Conservation (phyloP, 495 filamentous ascomycete species). For the Trichoderma virens region DNA sequence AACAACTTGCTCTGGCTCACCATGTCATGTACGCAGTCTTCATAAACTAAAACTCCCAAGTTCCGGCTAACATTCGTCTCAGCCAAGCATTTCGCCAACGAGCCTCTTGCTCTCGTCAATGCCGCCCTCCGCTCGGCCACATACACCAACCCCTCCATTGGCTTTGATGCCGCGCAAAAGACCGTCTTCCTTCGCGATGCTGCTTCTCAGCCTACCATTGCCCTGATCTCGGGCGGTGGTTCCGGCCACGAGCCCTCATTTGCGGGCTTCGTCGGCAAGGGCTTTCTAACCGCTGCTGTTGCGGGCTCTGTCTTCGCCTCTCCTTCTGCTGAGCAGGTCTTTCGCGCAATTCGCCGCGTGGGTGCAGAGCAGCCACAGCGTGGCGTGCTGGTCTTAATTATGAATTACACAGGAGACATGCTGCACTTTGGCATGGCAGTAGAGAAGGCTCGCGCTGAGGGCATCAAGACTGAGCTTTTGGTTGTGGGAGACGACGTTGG, state of each 20-base stretch:
- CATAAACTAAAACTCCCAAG: slow-evolving; percentile 11
- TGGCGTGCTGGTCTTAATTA: slow-evolving; percentile 63
- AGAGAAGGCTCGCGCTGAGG: slow-evolving; percentile 84
- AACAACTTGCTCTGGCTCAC: not conserved
- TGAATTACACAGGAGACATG: slow-evolving; percentile 73
- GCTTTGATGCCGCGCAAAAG: slow-evolving; percentile 73
- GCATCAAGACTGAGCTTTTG: slow-evolving; percentile 78
- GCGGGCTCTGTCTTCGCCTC: slow-evolving; percentile 91
- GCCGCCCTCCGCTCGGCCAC: slow-evolving; percentile 72
- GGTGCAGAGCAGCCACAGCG: slow-evolving; percentile 44
- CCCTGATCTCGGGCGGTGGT: slow-evolving; percentile 83
- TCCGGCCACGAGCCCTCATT: slow-evolving; percentile 92
- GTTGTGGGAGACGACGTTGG: slow-evolving; percentile 91
- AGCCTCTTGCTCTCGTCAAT: slow-evolving; percentile 71
- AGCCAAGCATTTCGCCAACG: slow-evolving; percentile 82
- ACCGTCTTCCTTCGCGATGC: slow-evolving; percentile 62
- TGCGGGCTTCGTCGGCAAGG: slow-evolving; percentile 56
- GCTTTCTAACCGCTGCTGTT: slow-evolving; percentile 74
- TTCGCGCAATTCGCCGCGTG: slow-evolving; percentile 62
- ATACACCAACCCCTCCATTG: slow-evolving; percentile 75
- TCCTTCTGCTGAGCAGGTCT: slow-evolving; percentile 83
- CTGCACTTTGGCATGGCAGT: slow-evolving; percentile 92
- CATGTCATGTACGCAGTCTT: not conserved
- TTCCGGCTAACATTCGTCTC: not conserved
- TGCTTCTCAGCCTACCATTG: slow-evolving; percentile 44